Conservation (phyloP, 2,329 filamentous ascomycete species). For the Nemania diffusa region DNA sequence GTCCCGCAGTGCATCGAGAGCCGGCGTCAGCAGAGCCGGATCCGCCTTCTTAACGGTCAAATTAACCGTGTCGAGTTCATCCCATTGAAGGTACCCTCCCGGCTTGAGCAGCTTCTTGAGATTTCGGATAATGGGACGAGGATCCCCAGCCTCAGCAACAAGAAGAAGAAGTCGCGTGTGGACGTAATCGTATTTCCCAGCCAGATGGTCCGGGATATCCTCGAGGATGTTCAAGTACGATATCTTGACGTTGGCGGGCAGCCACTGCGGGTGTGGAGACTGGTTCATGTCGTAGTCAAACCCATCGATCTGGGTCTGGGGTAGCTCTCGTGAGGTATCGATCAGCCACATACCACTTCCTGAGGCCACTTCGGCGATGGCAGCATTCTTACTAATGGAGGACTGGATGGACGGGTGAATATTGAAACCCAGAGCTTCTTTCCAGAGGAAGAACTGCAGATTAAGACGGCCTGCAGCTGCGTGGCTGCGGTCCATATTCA, state of each 20-base stretch:
- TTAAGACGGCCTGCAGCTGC: background rate
- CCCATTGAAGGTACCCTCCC: background rate
- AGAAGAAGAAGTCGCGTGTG: background rate
- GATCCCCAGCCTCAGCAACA: background rate
- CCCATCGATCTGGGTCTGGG: background rate
- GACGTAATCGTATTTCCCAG: background rate
- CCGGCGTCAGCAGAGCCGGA: too few relatives aligned
- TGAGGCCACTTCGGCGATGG: background rate
- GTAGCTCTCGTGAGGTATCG: background rate
- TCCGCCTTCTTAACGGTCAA: background rate
- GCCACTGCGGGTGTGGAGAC: background rate
- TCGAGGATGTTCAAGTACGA: background rate
- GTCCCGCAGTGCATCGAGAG: too few relatives aligned
- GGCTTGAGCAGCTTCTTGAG: background rate
- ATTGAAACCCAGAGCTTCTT: background rate
- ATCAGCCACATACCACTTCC: background rate
- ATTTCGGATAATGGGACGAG: background rate
- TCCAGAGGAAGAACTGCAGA: background rate
- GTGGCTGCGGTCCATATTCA: background rate
- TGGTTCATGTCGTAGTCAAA: background rate
- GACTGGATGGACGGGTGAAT: background rate
- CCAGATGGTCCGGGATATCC: background rate
- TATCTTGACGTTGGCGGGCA: background rate
- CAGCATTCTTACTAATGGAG: background rate
- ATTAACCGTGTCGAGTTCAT: too few relatives aligned